Base-by-base conservation (phyloP, 257 asterid genomes). In the Striga asiatica region DNA sequence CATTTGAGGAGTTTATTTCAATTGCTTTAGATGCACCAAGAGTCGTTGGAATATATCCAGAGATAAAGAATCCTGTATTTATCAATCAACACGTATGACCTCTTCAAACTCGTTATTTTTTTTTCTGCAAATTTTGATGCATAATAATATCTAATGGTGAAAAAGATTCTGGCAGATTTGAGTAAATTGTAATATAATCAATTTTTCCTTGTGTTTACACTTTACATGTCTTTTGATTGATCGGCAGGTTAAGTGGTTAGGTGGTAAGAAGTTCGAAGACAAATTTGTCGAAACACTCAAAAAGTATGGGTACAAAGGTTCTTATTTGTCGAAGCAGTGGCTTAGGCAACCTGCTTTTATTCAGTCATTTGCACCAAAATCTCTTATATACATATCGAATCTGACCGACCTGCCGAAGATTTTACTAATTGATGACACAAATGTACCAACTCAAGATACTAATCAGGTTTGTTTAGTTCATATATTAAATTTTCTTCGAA, bases 31-130 rank as follows among this genome's bases (percentile, higher is more conserved):
- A 77, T 66, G 87, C 99, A 41, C 83, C 83, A 12, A 68, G 97
- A 76, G 79, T 82, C 10, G 99, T 92, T 18, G 97, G 99, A 60
- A 84, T 92, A 67, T 92, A 92, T 79, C 99, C 99, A 13, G 97
- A 92, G 83, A 88, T 92, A 16, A 88, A 92, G 77, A 92, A 82
- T 66, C 95, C 99, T 37, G 81, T 81, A 34, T 80, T 84, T 38
- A 80, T 92, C 68, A 92, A 88, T 76, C 85, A 92, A 64, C 88
- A 27, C 6, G 99, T 84, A 69, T 77, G 95, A 71, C n/a, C 49
- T 47, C 49, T 54, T 55, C 66, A 31, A 37, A 24, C 59, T 41
- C 58, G 50, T 69, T 51, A 23, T n/a, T n/a, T n/a, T n/a, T n/a
- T n/a, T n/a, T n/a, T n/a, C n/a, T 35, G 28, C 58, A 34, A 42